A percentile compares a stretch with the other conserved stretches of the same genome.
Conservation (phyloP, 805 yeast species). For the Saccharomycopsis guyanensis region DNA sequence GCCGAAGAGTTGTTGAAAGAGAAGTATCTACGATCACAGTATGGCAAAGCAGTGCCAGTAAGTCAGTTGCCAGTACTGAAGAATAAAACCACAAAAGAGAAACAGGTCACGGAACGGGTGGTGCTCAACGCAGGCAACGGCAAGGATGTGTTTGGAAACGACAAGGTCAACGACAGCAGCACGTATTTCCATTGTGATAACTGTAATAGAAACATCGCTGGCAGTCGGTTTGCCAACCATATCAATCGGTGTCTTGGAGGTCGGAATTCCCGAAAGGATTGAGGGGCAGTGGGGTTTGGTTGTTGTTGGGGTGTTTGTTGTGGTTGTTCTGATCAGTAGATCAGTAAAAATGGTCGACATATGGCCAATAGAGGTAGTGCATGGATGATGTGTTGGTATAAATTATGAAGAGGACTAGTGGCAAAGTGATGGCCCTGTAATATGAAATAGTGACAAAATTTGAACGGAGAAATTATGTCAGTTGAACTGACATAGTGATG, state of each 20-base stretch:
- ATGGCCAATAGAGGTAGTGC: too few species aligned
- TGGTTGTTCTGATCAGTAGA: too few species aligned
- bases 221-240: constrained; percentile 89
- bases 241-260: constrained; percentile 85
- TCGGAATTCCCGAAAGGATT: constrained; percentile 27
- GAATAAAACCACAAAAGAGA: constrained; percentile 9
- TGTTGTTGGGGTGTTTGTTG: too few species aligned
- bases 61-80: constrained; percentile 7
- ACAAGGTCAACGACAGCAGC: constrained; percentile 40
- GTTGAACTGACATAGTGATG: too few species aligned
- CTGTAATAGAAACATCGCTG: constrained; percentile 83
- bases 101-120: constrained; percentile 12
- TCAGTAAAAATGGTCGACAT: too few species aligned
- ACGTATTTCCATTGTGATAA: constrained; percentile 70
- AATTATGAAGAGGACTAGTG: neutral
- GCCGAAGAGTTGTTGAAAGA: constrained; percentile 29
- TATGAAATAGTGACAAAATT: too few species aligned
- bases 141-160: constrained; percentile 45
- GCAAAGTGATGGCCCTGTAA: too few species aligned
- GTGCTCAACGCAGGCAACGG: constrained; percentile 11
- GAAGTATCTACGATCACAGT: constrained; percentile 26
- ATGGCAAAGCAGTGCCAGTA: constrained; percentile 26
- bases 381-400: too few species aligned
- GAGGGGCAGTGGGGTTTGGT: too few species aligned
- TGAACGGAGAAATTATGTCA: too few species aligned